These are phyloP conservation scores for Morella rubra DNA, from an alignment of 306 rosid species.

Conservation along the genomic window DNA sequence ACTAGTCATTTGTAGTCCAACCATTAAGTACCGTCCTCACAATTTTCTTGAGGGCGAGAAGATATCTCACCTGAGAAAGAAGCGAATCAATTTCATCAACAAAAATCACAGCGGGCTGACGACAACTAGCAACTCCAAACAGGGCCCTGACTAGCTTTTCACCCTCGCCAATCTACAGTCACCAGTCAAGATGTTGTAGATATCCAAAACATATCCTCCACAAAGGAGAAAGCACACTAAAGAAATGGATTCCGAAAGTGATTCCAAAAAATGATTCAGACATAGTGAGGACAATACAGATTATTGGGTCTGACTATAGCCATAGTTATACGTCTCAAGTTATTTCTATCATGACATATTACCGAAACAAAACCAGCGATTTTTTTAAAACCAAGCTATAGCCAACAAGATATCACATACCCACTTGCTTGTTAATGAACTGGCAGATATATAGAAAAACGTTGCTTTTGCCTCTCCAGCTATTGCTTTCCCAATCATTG, in stretches of 20 bases:
- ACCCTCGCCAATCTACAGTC: conserved; percentile 91
- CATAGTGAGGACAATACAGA: conserved; percentile 10
- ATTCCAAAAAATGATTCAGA: conserved; percentile 15
- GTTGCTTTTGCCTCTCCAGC: conserved; percentile 99
- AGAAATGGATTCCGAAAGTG: conserved; percentile 20
- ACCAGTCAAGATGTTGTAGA: conserved; percentile 19
- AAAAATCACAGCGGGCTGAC: conserved; percentile 97
- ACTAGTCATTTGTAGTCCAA: conserved; percentile 1
- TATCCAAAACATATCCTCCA: conserved; percentile 17
- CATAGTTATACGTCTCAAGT: conserved; percentile 13
- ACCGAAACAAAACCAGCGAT: background rate
- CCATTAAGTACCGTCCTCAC: conserved; percentile 1
- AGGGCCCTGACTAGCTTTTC: conserved; percentile 95
- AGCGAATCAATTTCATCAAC: conserved; percentile 99
- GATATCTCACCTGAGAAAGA: conserved; percentile 83
- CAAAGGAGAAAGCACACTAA: conserved; percentile 9
- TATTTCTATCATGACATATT: background rate
- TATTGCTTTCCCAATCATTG: conserved; percentile 98
- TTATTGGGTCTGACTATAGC: conserved; percentile 22
- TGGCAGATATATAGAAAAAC: conserved; percentile 94
- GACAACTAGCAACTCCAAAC: conserved; percentile 95
- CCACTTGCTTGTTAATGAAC: conserved; percentile 97
- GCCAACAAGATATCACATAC: conserved; percentile 46
- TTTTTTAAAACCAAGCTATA: conserved; percentile 15
- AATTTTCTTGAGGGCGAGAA: conserved; percentile 15